Conservation (phyloP, 2,329 filamentous ascomycete genomes). For the Aspergillus sp. region DNA sequence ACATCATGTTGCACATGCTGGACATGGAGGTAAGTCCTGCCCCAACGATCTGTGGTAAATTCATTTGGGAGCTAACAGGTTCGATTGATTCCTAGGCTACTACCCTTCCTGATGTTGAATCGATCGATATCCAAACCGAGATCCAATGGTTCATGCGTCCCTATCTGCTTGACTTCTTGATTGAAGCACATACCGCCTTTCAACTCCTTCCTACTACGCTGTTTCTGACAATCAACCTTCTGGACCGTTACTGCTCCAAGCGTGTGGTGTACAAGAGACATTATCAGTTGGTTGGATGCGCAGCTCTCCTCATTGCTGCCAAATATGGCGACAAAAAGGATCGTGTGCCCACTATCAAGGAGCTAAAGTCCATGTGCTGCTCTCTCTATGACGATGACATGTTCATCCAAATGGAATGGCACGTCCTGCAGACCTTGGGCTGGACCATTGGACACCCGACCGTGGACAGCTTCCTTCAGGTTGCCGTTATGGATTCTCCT, state of each 20-base stretch:
- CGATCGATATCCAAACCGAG: conserved; percentile 98
- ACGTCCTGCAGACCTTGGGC: conserved; percentile 92
- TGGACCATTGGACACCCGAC: conserved; percentile 96
- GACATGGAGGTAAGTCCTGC: conserved; percentile 66
- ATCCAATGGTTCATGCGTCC: conserved; percentile 99
- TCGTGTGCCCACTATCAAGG: conserved; percentile 90
- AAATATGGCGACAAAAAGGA: conserved; percentile 99
- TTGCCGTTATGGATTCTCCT: conserved; percentile 66
- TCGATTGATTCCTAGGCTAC: conserved; percentile 51
- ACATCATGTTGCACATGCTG: conserved; percentile 89
- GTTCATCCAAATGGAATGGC: conserved; percentile 99
- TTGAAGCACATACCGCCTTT: conserved; percentile 94
- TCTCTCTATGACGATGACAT: conserved; percentile 97
- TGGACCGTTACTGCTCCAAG: conserved; percentile 96
- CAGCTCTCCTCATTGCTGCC: conserved; percentile 87
- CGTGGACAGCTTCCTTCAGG: conserved; percentile 84
- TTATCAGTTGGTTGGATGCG: conserved; percentile 95
- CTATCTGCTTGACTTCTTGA: conserved; percentile 94
- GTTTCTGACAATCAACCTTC: conserved; percentile 90
- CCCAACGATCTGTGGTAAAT: neutral
- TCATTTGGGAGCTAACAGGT: neutral
- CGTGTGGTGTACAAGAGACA: conserved; percentile 98
- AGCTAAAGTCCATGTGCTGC: conserved; percentile 99
- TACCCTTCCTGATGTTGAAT: conserved; percentile 89
- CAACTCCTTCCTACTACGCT: conserved; percentile 88